Conservation (phyloP, 768 basidiomycete species). For the Suillus decipiens region DNA sequence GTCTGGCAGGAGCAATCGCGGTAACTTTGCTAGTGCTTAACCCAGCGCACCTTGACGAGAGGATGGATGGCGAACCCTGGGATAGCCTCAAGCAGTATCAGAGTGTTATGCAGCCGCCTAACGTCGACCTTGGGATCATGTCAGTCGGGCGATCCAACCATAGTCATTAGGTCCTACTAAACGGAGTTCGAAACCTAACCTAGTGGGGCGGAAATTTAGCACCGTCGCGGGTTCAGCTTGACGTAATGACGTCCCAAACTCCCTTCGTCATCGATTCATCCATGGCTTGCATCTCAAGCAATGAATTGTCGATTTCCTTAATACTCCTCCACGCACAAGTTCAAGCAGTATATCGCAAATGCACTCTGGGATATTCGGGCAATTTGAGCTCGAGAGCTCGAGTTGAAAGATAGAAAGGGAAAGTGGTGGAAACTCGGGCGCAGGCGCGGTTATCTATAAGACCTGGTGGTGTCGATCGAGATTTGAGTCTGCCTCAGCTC, state of each 20-base stretch:
- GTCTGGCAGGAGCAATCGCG: constrained; percentile 82
- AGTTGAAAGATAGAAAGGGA: neutral
- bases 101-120: neutral
- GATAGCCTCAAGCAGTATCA: neutral
- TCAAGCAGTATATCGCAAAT: constrained; percentile 61
- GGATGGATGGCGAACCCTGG: neutral
- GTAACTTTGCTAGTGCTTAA: constrained; percentile 35
- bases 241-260: no score
- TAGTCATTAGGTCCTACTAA: no score
- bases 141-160: no score
- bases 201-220: no score
- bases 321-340: constrained; percentile 61
- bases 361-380: constrained; percentile 71
- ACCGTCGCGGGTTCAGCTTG: no score
- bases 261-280: no score
- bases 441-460: constrained; percentile 5
- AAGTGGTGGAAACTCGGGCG: no score
- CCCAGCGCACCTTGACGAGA: constrained; percentile 1
- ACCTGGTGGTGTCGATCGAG: neutral
- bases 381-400: constrained; percentile 38
- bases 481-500: neutral
- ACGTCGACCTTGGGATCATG: constrained; percentile 2
- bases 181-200: no score
- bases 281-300: constrained; percentile 22
- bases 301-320: neutral